Percentiles rank a stretch among this genome's conserved stretches.
These are phyloP conservation scores for Cryphonectria nitschkei DNA, from an alignment of 2,329 filamentous ascomycete genomes.

Conservation along the genomic window DNA sequence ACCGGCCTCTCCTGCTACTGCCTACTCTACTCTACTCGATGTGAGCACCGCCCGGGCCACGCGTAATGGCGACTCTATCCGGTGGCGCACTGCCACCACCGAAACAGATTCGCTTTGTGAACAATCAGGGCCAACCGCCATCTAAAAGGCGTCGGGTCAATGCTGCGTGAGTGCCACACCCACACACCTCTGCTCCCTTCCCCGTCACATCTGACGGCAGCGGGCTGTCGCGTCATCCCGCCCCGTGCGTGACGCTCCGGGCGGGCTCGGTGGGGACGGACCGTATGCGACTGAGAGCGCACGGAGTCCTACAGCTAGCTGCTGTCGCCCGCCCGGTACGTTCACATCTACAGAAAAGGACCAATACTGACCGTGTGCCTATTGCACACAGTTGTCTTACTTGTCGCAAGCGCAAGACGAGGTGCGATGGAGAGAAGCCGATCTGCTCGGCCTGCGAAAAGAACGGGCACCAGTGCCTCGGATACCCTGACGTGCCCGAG, in stretches of 20 bases:
- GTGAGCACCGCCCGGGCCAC: conserved; percentile 10
- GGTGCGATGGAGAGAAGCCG: conserved; percentile 74
- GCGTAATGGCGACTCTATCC: conserved; percentile 51
- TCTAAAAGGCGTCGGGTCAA: conserved; percentile 79
- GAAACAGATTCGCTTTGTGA: conserved; percentile 77
- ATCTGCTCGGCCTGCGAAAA: conserved; percentile 73
- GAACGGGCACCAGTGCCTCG: conserved; percentile 70
- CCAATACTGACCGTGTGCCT: conserved; percentile 11
- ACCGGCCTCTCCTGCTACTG: conserved; percentile 5
- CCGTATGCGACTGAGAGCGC: neutral
- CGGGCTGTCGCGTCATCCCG: conserved; percentile 10
- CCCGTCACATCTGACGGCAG: conserved; percentile 26
- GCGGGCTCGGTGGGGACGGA: neutral
- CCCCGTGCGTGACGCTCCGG: neutral
- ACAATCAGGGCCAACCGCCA: conserved; percentile 79
- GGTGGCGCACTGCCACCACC: conserved; percentile 49
- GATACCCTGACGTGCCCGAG: conserved; percentile 62
- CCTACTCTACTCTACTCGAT: conserved; percentile 8
- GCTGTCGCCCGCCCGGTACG: neutral
- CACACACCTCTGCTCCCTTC: neutral
- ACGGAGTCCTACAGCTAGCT: neutral
- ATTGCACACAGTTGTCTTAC: conserved; percentile 62
- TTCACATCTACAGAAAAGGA: neutral
- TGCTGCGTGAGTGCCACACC: conserved; percentile 64
- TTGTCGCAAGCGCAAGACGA: conserved; percentile 75